Conservation (phyloP, 192 early-diverging fungal genomes). For the Chytriomyces sp. region DNA sequence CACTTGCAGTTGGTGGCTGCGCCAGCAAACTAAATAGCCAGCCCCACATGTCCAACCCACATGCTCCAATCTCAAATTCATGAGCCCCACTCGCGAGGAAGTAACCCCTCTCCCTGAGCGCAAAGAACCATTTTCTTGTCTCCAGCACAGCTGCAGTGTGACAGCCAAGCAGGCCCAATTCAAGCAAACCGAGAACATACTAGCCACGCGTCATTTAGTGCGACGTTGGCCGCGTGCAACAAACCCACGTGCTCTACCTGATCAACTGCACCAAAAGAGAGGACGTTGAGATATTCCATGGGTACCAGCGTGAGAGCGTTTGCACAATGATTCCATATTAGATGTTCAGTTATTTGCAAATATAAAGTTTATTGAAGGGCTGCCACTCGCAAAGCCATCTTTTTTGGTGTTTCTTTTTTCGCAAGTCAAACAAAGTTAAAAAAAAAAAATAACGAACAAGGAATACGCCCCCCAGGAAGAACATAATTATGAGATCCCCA, state of each 20-base stretch:
- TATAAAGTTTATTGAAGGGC: neutral
- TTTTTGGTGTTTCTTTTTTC: too few relatives aligned
- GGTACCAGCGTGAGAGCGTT: too few relatives aligned
- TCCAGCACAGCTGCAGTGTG: too few relatives aligned
- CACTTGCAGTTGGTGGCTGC: neutral
- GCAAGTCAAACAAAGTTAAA: too few relatives aligned
- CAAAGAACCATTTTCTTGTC: neutral
- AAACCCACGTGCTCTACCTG: too few relatives aligned
- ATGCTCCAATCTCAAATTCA: neutral
- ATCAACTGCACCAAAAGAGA: too few relatives aligned
- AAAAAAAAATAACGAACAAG: too few relatives aligned
- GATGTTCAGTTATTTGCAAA: neutral
- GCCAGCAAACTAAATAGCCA: neutral
- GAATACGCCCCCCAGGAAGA: too few relatives aligned
- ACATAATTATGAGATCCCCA: too few relatives aligned
- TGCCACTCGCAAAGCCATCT: too few relatives aligned
- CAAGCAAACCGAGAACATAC: neutral
- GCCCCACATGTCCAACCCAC: neutral
- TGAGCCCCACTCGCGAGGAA: neutral
- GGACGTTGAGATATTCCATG: too few relatives aligned
- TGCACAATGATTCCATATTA: neutral
- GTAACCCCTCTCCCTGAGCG: neutral
- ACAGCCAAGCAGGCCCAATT: neutral
- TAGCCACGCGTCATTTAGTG: neutral
- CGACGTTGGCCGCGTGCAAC: neutral